Conservation (phyloP, 2,329 filamentous ascomycete species). For the Fusarium xyrophilum region DNA sequence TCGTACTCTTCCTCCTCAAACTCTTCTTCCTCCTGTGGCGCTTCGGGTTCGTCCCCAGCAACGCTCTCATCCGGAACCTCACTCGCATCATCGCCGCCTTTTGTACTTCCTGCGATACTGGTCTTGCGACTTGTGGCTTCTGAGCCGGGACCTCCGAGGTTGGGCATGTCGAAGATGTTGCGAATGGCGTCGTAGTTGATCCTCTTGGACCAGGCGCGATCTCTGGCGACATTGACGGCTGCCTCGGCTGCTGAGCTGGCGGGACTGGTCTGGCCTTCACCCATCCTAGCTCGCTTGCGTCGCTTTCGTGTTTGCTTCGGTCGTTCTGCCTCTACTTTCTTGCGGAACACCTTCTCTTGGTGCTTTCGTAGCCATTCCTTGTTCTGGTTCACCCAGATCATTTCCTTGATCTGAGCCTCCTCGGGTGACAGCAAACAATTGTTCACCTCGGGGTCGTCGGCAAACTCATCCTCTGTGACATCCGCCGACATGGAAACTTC, state of each 20-base stretch:
- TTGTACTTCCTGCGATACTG: constrained; percentile 47
- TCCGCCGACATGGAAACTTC: constrained; percentile 66
- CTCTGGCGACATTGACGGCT: constrained; percentile 71
- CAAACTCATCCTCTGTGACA: constrained; percentile 83
- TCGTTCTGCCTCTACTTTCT: constrained; percentile 66
- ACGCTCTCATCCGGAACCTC: constrained; percentile 48
- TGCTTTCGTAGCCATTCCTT: constrained; percentile 90
- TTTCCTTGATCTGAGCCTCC: constrained; percentile 84
- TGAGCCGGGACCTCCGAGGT: constrained; percentile 56
- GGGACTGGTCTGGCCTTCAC: constrained; percentile 69
- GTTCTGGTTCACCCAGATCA: constrained; percentile 93
- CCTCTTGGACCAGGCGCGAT: constrained; percentile 73
- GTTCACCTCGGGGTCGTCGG: constrained; percentile 84
- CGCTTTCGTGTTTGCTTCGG: constrained; percentile 65
- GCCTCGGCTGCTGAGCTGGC: constrained; percentile 74
- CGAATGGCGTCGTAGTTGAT: constrained; percentile 74
- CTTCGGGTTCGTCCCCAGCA: constrained; percentile 45
- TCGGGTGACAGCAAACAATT: constrained; percentile 77
- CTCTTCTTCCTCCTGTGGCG: constrained; percentile 46
- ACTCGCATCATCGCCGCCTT: constrained; percentile 47
- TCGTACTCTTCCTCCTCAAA: constrained; percentile 49
- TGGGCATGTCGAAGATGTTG: constrained; percentile 61
- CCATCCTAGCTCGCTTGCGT: constrained; percentile 63
- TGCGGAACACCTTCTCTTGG: constrained; percentile 81
- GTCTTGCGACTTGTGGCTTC: constrained; percentile 57